These are phyloP conservation scores for Rhytidhysteron rufulum DNA, from an alignment of 2,329 filamentous ascomycete species.

Conservation along the genomic window DNA sequence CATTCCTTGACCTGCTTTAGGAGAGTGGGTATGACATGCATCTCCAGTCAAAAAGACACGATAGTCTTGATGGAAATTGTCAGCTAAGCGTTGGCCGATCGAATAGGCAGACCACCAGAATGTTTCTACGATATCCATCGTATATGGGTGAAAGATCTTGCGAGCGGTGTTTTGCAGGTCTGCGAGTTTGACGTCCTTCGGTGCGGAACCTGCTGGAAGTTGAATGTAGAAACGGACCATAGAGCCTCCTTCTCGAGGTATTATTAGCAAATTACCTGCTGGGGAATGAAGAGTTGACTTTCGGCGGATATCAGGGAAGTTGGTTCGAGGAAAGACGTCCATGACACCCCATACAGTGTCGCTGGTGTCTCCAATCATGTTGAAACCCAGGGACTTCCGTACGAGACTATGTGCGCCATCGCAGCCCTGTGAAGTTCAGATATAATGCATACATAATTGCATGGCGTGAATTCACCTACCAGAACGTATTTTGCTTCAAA, in stretches of 20 bases:
- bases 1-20: slow-evolving; percentile 67
- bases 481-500: slow-evolving; percentile 38
- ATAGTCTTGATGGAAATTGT: slow-evolving; percentile 62
- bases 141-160: slow-evolving; percentile 53
- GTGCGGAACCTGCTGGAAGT: slow-evolving; percentile 47
- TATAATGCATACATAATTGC: neutral
- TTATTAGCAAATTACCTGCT: slow-evolving; percentile 47
- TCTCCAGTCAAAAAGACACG: slow-evolving; percentile 68
- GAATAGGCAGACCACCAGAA: slow-evolving; percentile 71
- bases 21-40: slow-evolving; percentile 66
- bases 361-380: slow-evolving; percentile 58
- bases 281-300: slow-evolving; percentile 47
- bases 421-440: slow-evolving; percentile 34
- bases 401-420: slow-evolving; percentile 53
- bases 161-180: slow-evolving; percentile 52
- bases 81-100: slow-evolving; percentile 68
- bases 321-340: slow-evolving; percentile 48
- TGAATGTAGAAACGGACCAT: slow-evolving; percentile 63
- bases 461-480: slow-evolving; percentile 12
- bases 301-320: slow-evolving; percentile 50
- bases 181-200: slow-evolving; percentile 50
- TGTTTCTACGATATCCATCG: slow-evolving; percentile 53
- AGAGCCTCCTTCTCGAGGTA: slow-evolving; percentile 52
- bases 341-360: slow-evolving; percentile 58
- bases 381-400: slow-evolving; percentile 48